These are phyloP conservation scores for Aureobasidium sp. DNA, from an alignment of 2,329 filamentous ascomycete species.

Conservation along the genomic window DNA sequence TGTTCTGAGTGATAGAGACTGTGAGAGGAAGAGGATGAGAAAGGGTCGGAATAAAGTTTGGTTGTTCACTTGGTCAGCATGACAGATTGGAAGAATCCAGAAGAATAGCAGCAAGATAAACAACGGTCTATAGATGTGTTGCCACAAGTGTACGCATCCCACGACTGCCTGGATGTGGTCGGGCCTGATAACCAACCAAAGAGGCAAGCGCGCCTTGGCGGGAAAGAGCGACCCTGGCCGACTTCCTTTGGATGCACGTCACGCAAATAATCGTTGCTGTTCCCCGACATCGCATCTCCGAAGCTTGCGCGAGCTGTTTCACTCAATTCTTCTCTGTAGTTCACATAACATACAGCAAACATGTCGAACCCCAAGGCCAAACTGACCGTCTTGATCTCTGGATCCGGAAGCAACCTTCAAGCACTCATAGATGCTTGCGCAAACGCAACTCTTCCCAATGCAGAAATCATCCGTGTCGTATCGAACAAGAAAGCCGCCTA, in stretches of 20 bases:
- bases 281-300: neutral
- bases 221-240: neutral
- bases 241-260: neutral
- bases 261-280: neutral
- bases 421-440: constrained; percentile 59
- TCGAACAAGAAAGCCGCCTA: constrained; percentile 57
- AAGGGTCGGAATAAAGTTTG: neutral
- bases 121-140: constrained; percentile 4
- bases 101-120: neutral
- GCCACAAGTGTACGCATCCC: constrained; percentile 8
- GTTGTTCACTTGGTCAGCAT: neutral
- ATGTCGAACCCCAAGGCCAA: constrained; percentile 6
- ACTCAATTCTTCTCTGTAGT: neutral
- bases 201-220: constrained; percentile 9
- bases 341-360: neutral
- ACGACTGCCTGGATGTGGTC: constrained; percentile 9
- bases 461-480: constrained; percentile 54
- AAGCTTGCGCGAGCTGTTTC: neutral
- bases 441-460: constrained; percentile 34
- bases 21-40: neutral
- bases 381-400: constrained; percentile 47
- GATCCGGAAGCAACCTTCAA: constrained; percentile 71
- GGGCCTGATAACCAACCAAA: constrained; percentile 5
- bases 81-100: neutral
- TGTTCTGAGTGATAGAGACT: constrained; percentile 15